Evolutionary conservation across 768 basidiomycete species (phyloP).

Genomic region (Podaxis mareebaensis): DNA sequence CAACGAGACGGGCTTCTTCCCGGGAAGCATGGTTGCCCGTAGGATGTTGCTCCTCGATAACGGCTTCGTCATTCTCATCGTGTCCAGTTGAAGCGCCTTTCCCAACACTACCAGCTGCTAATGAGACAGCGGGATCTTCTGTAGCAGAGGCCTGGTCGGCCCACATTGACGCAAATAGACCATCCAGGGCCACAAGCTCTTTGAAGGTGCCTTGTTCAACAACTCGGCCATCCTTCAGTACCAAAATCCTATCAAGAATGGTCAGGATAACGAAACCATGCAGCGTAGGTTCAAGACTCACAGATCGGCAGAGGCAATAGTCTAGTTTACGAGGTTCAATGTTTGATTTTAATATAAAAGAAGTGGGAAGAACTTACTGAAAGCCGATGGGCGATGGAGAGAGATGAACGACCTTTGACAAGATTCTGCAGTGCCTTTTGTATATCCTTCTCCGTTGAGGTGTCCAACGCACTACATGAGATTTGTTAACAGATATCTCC

Average conservation of each 20-base stretch:
- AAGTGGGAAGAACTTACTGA: slow-evolving; percentile 49
- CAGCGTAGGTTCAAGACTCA: slow-evolving; percentile 32
- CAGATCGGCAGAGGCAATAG: slow-evolving; percentile 63
- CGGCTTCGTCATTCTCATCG: not conserved
- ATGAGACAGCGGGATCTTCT: slow-evolving; percentile 47
- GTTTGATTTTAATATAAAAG: slow-evolving; percentile 10
- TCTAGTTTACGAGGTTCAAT: slow-evolving; percentile 33
- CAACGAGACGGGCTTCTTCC: slow-evolving; percentile 1
- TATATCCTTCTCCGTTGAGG: slow-evolving; percentile 87
- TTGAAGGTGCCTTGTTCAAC: slow-evolving; percentile 80
- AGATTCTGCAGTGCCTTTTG: slow-evolving; percentile 85
- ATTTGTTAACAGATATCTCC: slow-evolving; percentile 1
- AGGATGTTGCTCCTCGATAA: not conserved
- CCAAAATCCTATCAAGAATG: slow-evolving; percentile 64
- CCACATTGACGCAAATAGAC: slow-evolving; percentile 87
- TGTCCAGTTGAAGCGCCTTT: slow-evolving; percentile 32
- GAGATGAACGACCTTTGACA: slow-evolving; percentile 67
- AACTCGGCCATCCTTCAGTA: slow-evolving; percentile 88
- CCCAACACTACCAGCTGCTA: slow-evolving; percentile 34
- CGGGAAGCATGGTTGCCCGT: not conserved
- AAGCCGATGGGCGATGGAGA: slow-evolving; percentile 80
- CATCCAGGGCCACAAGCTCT: slow-evolving; percentile 71
- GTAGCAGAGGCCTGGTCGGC: slow-evolving; percentile 74
- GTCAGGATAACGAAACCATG: not conserved
- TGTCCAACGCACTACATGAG: slow-evolving; percentile 71